Conservation (phyloP, 2,329 filamentous ascomycete genomes). For the Beauveria australis region DNA sequence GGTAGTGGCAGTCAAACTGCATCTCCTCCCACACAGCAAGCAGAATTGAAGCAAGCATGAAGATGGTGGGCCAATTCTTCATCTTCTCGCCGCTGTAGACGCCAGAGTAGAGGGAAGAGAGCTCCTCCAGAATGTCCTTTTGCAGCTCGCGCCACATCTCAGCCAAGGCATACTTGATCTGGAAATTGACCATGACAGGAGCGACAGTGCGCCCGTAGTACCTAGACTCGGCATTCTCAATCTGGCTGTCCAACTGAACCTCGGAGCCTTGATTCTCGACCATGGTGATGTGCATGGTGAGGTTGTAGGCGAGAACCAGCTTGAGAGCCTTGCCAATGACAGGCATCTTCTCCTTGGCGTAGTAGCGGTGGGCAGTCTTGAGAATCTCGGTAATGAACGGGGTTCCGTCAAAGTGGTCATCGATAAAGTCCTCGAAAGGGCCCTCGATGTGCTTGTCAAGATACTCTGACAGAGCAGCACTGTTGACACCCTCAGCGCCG, state of each 20-base stretch:
- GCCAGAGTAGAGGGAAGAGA: constrained; percentile 88
- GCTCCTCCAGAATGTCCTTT: constrained; percentile 90
- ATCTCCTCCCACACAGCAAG: constrained; percentile 97
- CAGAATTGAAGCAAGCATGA: constrained; percentile 90
- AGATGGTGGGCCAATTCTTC: constrained; percentile 98
- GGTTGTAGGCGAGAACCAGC: constrained; percentile 89
- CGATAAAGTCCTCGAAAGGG: constrained; percentile 86
- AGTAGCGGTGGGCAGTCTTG: constrained; percentile 92
- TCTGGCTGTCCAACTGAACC: constrained; percentile 68
- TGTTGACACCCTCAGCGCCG: constrained; percentile 79
- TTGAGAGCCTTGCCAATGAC: constrained; percentile 94
- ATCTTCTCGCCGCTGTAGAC: constrained; percentile 96
- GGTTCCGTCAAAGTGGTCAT: constrained; percentile 93
- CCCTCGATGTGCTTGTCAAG: constrained; percentile 91
- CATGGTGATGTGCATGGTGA: constrained; percentile 90
- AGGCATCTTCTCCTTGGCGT: constrained; percentile 76
- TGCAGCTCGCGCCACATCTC: constrained; percentile 98
- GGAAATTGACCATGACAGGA: constrained; percentile 99
- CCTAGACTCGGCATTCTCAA: constrained; percentile 77
- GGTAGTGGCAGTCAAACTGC: constrained; percentile 97
- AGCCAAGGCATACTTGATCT: constrained; percentile 94
- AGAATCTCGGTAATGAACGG: constrained; percentile 92
- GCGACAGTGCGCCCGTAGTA: constrained; percentile 86
- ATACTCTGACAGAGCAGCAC: constrained; percentile 76
- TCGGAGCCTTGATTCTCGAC: constrained; percentile 83